Evolutionary conservation across 306 rosid species (phyloP), one percentile per base, ranked within the genome.

Genomic region (Canavalia gladiata): DNA sequence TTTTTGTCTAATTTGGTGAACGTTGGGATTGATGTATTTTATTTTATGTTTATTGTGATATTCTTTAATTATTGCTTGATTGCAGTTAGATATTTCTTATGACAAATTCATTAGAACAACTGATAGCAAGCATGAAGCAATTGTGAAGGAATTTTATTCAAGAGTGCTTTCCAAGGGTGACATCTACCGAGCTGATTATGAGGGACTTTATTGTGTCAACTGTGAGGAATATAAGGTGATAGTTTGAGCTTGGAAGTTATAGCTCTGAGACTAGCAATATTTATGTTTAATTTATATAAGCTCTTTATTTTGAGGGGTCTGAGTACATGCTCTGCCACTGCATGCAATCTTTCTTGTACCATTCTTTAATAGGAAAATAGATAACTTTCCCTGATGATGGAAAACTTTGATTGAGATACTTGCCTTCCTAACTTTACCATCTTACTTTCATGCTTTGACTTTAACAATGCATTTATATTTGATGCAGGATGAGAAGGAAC

Each of bases 221-320:
- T 95, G 99, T 39, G 99, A 95, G 86, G 99, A 95, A 77, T 95
- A 95, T 79, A 95, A 95, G 99, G 97, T 95, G 56, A 30, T 77
- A 35, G 47, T 80, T 87, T 57, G 9, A 52, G 45, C 67, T 39
- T 30, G 51, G 37, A 78, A 68, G 80, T 72, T 75, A 31, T 52
- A 57, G 57, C 31, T 74, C 42, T 68, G 64, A 60, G 42, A 45
- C 35, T 58, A 52, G 33, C 66, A 51, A 70, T 18, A 7, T 63
- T 62, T 5, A 1, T 25, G 29, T 54, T 41, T 83, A 41, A 49
- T 80, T 79, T 46, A 41, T 59, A 51, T 62, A 46, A 50, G 56
- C 30, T 46, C 49, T 81, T 42, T 60, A 52, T 31, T 69, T 54
- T 68, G 79, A 65, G 33, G 60, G 82, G 74, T 41, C 30, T 4